Evolutionary conservation across 495 filamentous ascomycete genomes (phyloP).

Genomic region (Penicillium lagena): DNA sequence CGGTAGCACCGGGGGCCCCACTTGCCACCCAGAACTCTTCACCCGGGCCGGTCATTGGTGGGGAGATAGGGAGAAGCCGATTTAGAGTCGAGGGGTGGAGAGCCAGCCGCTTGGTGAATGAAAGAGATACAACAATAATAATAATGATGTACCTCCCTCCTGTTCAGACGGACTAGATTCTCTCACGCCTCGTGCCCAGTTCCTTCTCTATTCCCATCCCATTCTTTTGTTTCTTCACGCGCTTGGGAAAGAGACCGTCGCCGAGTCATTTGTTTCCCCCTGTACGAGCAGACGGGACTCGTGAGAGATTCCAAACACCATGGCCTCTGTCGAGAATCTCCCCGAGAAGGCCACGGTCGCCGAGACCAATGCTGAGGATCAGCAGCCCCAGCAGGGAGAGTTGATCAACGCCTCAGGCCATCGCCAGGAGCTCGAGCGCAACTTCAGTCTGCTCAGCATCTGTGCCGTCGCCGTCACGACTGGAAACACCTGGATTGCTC

Average conservation of each 20-base stretch:
- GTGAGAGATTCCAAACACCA: too few species aligned
- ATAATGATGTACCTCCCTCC: too few species aligned
- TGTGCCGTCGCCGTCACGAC: conserved; percentile 49
- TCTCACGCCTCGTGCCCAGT: too few species aligned
- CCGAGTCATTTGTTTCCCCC: neutral
- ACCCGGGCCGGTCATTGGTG: too few species aligned
- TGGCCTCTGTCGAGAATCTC: conserved; percentile 5
- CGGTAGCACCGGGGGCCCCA: conserved; percentile 2
- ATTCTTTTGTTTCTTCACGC: neutral
- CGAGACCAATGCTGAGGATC: conserved; percentile 15
- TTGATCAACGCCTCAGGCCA: conserved; percentile 52
- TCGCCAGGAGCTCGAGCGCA: conserved; percentile 52
- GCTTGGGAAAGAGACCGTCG: neutral
- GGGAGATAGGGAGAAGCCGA: too few species aligned
- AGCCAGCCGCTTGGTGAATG: too few species aligned
- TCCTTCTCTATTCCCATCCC: neutral
- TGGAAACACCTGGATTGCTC: conserved; percentile 55
- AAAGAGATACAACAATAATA: too few species aligned
- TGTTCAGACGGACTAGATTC: too few species aligned
- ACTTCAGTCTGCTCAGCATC: conserved; percentile 53
- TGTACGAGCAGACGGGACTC: too few species aligned
- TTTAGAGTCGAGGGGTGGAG: too few species aligned
- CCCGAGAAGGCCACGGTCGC: conserved; percentile 11
- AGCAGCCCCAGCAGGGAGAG: conserved; percentile 9
- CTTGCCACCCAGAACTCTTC: neutral